Conservation (phyloP, 805 yeast species). For the Komagataella mondaviorum region DNA sequence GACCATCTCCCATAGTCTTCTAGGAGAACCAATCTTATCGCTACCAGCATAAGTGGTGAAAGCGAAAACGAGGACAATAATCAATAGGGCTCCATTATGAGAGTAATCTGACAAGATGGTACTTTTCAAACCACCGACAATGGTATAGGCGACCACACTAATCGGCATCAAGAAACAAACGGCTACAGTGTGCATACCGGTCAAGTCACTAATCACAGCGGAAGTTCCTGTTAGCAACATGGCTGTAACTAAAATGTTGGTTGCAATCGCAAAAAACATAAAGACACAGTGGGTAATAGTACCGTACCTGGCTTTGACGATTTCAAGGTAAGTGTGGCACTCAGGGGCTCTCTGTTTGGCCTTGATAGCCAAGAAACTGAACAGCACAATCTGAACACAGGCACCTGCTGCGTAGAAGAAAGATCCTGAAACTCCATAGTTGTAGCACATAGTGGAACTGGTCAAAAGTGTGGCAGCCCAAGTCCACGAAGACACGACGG, state of each 20-base stretch:
- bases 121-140: slow-evolving; percentile 75
- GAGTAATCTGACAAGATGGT: slow-evolving; percentile 69
- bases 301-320: slow-evolving; percentile 73
- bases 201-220: slow-evolving; percentile 65
- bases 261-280: slow-evolving; percentile 73
- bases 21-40: slow-evolving; percentile 67
- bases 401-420: slow-evolving; percentile 88
- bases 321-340: slow-evolving; percentile 85
- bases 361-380: slow-evolving; percentile 79
- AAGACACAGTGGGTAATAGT: slow-evolving; percentile 53
- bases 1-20: slow-evolving; percentile 61
- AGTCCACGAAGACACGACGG: slow-evolving; percentile 92
- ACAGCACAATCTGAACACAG: slow-evolving; percentile 72
- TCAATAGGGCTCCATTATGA: slow-evolving; percentile 71
- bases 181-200: slow-evolving; percentile 72
- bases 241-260: slow-evolving; percentile 83
- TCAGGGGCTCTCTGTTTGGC: slow-evolving; percentile 83
- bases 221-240: slow-evolving; percentile 89
- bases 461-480: slow-evolving; percentile 76
- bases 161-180: slow-evolving; percentile 74
- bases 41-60: slow-evolving; percentile 69
- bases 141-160: slow-evolving; percentile 62
- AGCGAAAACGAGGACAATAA: slow-evolving; percentile 69
- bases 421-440: slow-evolving; percentile 69
- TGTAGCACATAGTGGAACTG: slow-evolving; percentile 68